phyloP scores from a whole-genome alignment of 768 basidiomycete species.

The Gymnopilus junonius region DNA sequence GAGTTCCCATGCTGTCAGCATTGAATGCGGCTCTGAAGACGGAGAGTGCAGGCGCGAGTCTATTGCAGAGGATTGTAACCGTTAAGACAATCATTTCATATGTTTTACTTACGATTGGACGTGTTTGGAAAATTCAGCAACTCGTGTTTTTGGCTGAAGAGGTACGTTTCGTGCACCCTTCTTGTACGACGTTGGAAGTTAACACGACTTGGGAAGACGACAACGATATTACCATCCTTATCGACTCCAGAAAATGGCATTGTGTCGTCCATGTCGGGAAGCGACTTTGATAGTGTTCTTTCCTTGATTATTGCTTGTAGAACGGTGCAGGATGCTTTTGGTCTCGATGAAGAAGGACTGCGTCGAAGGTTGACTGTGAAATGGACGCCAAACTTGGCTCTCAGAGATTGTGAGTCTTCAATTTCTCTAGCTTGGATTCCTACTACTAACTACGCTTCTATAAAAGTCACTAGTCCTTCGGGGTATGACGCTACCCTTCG shows the following conservation, averaged over 20 bases:
- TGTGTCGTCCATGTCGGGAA: constrained; percentile 8
- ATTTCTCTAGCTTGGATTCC: neutral
- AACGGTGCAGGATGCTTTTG: constrained; percentile 65
- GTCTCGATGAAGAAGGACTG: constrained; percentile 61
- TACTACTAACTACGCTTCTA: neutral
- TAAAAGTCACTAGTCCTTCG: constrained; percentile 24
- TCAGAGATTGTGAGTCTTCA: constrained; percentile 69
- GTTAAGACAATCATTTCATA: constrained; percentile 67
- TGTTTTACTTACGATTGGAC: constrained; percentile 72
- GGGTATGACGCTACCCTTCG: constrained; percentile 58
- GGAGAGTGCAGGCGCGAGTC: constrained; percentile 42
- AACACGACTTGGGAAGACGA: constrained; percentile 9
- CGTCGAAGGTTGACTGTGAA: constrained; percentile 53
- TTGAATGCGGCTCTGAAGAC: constrained; percentile 58
- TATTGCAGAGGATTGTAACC: constrained; percentile 48
- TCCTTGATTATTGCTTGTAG: constrained; percentile 54
- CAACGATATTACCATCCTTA: constrained; percentile 15
- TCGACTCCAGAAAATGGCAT: neutral
- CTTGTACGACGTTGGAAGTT: neutral
- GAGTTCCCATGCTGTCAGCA: constrained; percentile 87
- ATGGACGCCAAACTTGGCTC: constrained; percentile 80
- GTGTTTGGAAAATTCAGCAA: constrained; percentile 66
- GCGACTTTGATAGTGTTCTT: constrained; percentile 44
- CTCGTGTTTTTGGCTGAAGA: constrained; percentile 58
- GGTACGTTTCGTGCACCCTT: constrained; percentile 43